Conservation (phyloP, 805 yeast genomes). For the Saccharomycopsis fermentans region DNA sequence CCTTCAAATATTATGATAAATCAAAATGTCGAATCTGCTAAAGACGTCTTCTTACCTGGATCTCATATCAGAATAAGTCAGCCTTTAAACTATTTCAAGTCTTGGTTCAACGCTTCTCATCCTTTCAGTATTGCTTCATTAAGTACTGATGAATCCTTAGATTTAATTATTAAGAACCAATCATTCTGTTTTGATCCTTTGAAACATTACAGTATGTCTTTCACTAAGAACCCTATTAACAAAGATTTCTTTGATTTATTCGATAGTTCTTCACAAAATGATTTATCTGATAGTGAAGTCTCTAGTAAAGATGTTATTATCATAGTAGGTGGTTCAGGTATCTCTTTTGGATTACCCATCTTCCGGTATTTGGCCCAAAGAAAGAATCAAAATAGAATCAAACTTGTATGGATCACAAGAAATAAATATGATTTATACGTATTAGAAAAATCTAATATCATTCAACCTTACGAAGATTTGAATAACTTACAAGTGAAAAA, state of each 20-base stretch:
- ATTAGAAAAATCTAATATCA: conserved; percentile 25
- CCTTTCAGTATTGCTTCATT: conserved; percentile 54
- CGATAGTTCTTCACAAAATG: conserved; percentile 26
- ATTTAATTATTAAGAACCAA: conserved; percentile 39
- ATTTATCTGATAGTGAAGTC: conserved; percentile 26
- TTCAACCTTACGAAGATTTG: neutral
- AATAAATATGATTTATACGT: conserved; percentile 38
- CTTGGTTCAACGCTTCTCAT: conserved; percentile 49
- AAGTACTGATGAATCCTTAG: conserved; percentile 31
- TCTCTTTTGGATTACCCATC: conserved; percentile 48
- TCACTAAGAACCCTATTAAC: conserved; percentile 1
- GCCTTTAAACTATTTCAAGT: conserved; percentile 28
- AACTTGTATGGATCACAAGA: conserved; percentile 46
- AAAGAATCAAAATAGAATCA: conserved; percentile 19
- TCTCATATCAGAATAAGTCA: conserved; percentile 47
- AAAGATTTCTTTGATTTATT: neutral
- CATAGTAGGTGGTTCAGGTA: conserved; percentile 67
- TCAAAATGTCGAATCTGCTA: neutral
- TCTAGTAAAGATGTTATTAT: conserved; percentile 30
- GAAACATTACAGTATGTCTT: conserved; percentile 19
- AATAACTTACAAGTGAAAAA: neutral
- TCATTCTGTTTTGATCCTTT: conserved; percentile 9
- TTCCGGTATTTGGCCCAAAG: conserved; percentile 5
- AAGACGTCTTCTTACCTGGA: conserved; percentile 34
- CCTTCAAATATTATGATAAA: neutral